Evolutionary conservation across 2,329 filamentous ascomycete genomes (phyloP).

Genomic region (Furcasterigmium sp.): DNA sequence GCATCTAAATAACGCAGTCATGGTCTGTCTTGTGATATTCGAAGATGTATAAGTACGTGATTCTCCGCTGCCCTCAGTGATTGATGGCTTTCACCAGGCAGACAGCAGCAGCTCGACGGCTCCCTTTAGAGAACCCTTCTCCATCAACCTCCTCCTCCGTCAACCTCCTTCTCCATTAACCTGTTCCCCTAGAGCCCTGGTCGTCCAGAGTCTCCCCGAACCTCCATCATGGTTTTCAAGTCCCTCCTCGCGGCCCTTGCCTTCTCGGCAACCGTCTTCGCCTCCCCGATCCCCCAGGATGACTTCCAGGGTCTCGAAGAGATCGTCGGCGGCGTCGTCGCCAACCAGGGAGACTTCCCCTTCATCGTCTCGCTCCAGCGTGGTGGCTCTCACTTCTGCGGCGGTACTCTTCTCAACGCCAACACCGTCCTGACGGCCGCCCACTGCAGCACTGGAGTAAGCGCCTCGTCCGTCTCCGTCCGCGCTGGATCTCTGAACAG

Average conservation of each 20-base stretch:
- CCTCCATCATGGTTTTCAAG: slow-evolving; percentile 1
- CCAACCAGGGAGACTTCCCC: slow-evolving; percentile 21
- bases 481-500: slow-evolving; percentile 20
- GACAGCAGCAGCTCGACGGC: background rate
- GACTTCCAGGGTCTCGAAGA: background rate
- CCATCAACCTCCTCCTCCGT: background rate
- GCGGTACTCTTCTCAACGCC: slow-evolving; percentile 22
- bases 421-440: slow-evolving; percentile 24
- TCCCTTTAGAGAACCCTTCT: background rate
- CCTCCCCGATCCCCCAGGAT: background rate
- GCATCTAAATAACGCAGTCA: background rate
- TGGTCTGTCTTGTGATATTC: too few relatives aligned
- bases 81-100: too few relatives aligned
- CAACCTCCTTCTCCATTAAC: background rate
- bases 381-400: slow-evolving; percentile 17
- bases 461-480: slow-evolving; percentile 13
- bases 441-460: slow-evolving; percentile 19
- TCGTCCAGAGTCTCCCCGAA: too few relatives aligned
- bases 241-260: background rate
- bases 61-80: too few relatives aligned
- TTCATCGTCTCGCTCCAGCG: slow-evolving; percentile 21
- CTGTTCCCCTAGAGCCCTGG: too few relatives aligned
- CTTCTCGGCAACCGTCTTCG: background rate
- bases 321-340: slow-evolving; percentile 19
- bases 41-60: too few relatives aligned